Evolutionary conservation across 169 alveolate genomes (phyloP), one percentile per base, ranked within the genome.

Genomic region (Babesia sp.): DNA sequence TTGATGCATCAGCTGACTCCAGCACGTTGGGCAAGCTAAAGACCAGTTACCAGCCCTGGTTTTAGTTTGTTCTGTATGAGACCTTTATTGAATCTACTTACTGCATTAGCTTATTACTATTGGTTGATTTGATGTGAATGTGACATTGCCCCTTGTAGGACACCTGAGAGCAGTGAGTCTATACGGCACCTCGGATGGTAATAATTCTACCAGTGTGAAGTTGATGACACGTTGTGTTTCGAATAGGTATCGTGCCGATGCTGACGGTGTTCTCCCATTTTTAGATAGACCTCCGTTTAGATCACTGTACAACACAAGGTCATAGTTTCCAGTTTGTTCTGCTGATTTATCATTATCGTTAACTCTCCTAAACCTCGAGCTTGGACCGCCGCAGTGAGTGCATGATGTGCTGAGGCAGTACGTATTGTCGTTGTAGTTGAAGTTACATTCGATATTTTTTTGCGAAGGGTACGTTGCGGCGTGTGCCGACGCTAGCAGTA

Each of bases 1-100:
- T 79, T 22, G 87, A 79, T 66, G 87, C 87, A 22, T 79, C 87
- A 5, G 73, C 87, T 29, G 87, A 79, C 51, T 68, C 87, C n/a
- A 29, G 77, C 59, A 79, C 73, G 59, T 68, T 79, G 18, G 87
- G 87, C 14, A 79, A 79, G 61, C 87, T 79, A 6, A 79, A 79
- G 29, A 79, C 83, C 39, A 66, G 72, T 42, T 71, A 79, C 70
- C 87, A 69, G 61, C 87, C 87, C 29, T 79, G 87, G 87, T 79
- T 79, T 59, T 79, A 70, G 29, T 16, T 12, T 29, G n/a, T 7
- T 37, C 51, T 8, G 26, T 59, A 31, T n/a, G n/a, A n/a, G n/a
- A 28, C 16, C 29, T 26, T 50, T n/a, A 16, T 4, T 20, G 2
- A 50, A 2, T 45, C n/a, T 18, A 9, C 39, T 7, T 20, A 24